Conservation (phyloP, 257 asterid genomes). For the Apocynum venetum region DNA sequence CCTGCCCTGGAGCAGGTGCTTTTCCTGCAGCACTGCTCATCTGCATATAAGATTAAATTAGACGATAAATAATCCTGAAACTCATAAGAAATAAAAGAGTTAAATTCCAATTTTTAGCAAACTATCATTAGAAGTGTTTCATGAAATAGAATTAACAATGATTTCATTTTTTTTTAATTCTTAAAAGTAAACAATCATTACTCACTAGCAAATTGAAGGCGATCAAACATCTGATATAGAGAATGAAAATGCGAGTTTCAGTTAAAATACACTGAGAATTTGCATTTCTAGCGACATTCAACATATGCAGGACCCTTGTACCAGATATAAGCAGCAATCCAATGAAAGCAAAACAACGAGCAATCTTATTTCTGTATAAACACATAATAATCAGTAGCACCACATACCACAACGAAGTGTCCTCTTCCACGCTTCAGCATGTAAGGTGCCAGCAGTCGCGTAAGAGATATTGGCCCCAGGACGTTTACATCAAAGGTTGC, state of each 20-base stretch:
- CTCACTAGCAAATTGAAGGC: neutral
- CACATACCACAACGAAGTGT: slow-evolving; percentile 93
- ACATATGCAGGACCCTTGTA: neutral
- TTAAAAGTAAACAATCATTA: neutral
- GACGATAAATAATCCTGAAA: slow-evolving; percentile 9
- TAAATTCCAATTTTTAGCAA: neutral
- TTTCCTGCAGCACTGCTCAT: slow-evolving; percentile 99
- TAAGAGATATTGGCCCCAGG: slow-evolving; percentile 86
- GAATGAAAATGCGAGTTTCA: neutral
- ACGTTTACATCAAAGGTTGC: slow-evolving; percentile 83
- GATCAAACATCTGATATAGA: neutral
- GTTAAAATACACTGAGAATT: neutral
- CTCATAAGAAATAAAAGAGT: slow-evolving; percentile 1
- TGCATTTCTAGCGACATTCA: neutral
- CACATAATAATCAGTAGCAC: neutral
- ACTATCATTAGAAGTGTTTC: neutral
- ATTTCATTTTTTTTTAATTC: neutral
- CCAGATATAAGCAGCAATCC: neutral
- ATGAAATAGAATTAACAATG: neutral
- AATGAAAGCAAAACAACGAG: neutral
- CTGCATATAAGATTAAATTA: slow-evolving; percentile 37
- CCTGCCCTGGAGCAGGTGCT: slow-evolving; percentile 95
- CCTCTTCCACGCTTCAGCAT: slow-evolving; percentile 95
- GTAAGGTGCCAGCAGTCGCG: slow-evolving; percentile 66
- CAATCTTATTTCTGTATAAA: neutral